These are phyloP conservation scores for Trichoderma brevicompactum DNA, from an alignment of 2,329 filamentous ascomycete genomes.

Conservation along the genomic window DNA sequence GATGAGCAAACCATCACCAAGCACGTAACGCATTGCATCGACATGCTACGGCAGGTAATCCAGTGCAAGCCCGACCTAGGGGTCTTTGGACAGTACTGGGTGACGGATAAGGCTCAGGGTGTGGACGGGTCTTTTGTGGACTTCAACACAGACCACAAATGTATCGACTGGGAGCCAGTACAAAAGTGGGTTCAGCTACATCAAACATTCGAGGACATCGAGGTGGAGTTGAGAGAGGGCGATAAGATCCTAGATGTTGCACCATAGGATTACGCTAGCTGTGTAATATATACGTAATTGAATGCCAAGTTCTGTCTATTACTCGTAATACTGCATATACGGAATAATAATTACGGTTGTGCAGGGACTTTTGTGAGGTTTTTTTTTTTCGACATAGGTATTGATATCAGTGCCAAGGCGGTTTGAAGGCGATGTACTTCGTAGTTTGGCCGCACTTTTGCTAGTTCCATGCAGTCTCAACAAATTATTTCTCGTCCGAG, in stretches of 20 bases:
- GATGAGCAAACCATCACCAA: slow-evolving; percentile 13
- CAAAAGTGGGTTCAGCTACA: slow-evolving; percentile 16
- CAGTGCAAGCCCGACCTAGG: slow-evolving; percentile 22
- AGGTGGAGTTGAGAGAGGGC: slow-evolving; percentile 17
- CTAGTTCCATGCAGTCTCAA: background rate
- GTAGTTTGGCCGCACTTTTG: background rate
- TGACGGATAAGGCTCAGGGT: slow-evolving; percentile 14
- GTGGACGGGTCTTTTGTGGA: slow-evolving; percentile 25
- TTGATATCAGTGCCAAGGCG: no score
- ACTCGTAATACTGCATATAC: background rate
- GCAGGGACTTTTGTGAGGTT: background rate
- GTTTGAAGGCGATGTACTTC: no score
- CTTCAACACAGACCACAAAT: slow-evolving; percentile 24
- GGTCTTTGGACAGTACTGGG: slow-evolving; percentile 24
- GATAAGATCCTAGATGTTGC: slow-evolving; percentile 19
- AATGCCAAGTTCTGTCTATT: background rate
- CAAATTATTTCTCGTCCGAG: no score
- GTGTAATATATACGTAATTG: background rate
- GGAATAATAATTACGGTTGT: background rate
- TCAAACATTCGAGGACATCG: slow-evolving; percentile 17
- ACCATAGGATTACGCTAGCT: slow-evolving; percentile 2
- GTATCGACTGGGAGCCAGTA: slow-evolving; percentile 23
- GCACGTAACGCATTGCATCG: slow-evolving; percentile 18
- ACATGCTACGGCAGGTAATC: slow-evolving; percentile 24
- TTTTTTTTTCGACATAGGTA: background rate